Evolutionary conservation across 2,329 filamentous ascomycete genomes (phyloP), one percentile per base, ranked within the genome.

Genomic region (Paradendryphiella salina): DNA sequence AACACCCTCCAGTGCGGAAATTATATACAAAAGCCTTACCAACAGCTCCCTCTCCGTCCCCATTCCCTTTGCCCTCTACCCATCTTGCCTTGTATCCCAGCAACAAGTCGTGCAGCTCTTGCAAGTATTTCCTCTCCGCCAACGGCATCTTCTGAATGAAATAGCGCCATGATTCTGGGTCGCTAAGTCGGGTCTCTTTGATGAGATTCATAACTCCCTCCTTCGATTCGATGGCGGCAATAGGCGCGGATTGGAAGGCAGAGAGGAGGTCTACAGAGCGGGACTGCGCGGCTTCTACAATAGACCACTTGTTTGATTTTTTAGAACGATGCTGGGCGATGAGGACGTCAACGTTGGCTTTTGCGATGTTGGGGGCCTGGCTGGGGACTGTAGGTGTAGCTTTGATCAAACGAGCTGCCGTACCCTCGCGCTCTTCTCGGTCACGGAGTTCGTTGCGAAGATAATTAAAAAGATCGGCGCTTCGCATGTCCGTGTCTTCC

Each of bases 11-110:
- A 8, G 90, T 95, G 52, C 91, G 80, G 64, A 95, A 96, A 65
- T 96, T 96, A 75, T 96, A 96, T 44, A 96, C 82, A 74, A 96
- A 96, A 9, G 89, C 88, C 69, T 92, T 89, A 38, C 83, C 81
- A 18, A 82, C 80, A 7, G 72, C 68, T 0, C 60, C 65, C 35
- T 79, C 82, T 3, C 75, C 69, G n/a, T 57, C 64, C 3, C 56
- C 63, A 40, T 64, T 60, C 31, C 65, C 61, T 46, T 57, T 63
- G 1, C 57, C 60, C 42, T 77, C 76, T 77, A 80, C 75, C 78
- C 85, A 78, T 70, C 81, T 75, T 59, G 78, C 73, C 69, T 83
- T 83, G 77, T 94, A 74, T 64, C 81, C 74, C 67, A 76, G 69
- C 45, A 96, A 78, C 71, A 93, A 78, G 54, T 90, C 87, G 66